Conservation (phyloP, 2,329 filamentous ascomycete genomes). For the Teratosphaeria destructans region DNA sequence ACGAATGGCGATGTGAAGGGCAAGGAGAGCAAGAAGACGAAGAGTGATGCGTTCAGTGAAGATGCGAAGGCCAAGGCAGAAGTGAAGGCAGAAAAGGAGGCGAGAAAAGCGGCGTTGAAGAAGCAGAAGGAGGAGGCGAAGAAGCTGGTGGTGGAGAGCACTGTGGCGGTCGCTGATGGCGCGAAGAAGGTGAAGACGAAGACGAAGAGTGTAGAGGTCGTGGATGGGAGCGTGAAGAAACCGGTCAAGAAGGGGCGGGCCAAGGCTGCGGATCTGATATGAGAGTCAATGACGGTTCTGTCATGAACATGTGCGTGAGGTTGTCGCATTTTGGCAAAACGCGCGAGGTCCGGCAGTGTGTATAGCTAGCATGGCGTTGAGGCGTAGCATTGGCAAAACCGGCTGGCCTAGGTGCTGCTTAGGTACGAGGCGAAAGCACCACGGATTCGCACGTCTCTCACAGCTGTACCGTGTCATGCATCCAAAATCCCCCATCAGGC, state of each 20-base stretch:
- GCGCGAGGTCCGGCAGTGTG: background rate
- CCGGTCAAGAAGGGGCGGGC: constrained; percentile 7
- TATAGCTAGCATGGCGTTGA: background rate
- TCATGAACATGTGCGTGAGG: background rate
- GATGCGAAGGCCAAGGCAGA: constrained; percentile 10
- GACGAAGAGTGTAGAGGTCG: background rate
- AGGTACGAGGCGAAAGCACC: too few relatives aligned
- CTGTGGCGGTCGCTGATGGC: background rate
- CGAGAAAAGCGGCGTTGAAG: constrained; percentile 17
- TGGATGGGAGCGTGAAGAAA: constrained; percentile 3
- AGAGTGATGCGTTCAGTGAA: constrained; percentile 15
- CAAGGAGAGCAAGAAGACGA: constrained; percentile 21
- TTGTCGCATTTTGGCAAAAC: background rate
- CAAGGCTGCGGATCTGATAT: constrained; percentile 15
- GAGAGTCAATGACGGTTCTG: background rate
- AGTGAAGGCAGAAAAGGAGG: constrained; percentile 18
- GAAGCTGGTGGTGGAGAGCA: background rate
- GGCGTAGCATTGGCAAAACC: background rate
- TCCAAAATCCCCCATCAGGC: background rate
- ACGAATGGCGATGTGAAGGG: constrained; percentile 11
- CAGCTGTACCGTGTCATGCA: background rate
- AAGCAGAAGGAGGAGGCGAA: constrained; percentile 17
- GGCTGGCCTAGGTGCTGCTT: too few relatives aligned
- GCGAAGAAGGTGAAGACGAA: background rate
- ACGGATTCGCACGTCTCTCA: too few relatives aligned